Base-by-base conservation (phyloP, 164 flowering plant species). In the Vitis rupestris region DNA sequence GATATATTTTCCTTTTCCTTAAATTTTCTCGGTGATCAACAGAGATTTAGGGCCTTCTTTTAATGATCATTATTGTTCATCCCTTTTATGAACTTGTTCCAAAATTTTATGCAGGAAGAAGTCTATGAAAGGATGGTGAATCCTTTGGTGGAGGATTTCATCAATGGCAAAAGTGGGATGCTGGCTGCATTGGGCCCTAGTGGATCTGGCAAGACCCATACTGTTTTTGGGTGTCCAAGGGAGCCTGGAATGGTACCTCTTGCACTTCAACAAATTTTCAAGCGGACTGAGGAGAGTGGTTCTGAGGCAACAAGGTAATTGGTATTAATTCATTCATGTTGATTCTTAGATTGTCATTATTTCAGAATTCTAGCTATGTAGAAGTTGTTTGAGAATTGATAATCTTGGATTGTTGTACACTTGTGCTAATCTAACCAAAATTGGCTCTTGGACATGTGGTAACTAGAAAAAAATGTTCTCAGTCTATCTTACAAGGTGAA, bases 171-270 rank as follows among this genome's bases (percentile, higher is more conserved):
- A 76, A 92, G 90, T 57, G 87, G 93, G 23, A 86, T 94, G 90
- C 65, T 94, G 47, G 90, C 85, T 57, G 97, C 97, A 1, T 48
- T 94, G 76, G 98, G 98, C 6, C 95, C 97, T 2, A 88, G 90
- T 31, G 98, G 98, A 54, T 92, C 97, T 0, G 98, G 98, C 16
- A 94, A 94, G 80, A 94, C 98, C 1, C 90, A 94, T 61, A 92
- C 98, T 0, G 83, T 94, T 14, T 94, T 92, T 79, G 98, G 98
- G 11, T 68, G 75, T 69, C 81, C 78, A 0, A 82, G 87, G 76
- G 84, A 88, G 17, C 98, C 95, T 27, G 98, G 98, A 3, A 78
- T 94, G 82, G 84, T 92, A 8, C 85, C 97, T 29, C 88, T 83
- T 17, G 81, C 89, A 6, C 88, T 94, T 57, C 77, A 72, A 47